Base-by-base conservation (phyloP, 305 asterid genomes). In the Fraxinus velutina region DNA sequence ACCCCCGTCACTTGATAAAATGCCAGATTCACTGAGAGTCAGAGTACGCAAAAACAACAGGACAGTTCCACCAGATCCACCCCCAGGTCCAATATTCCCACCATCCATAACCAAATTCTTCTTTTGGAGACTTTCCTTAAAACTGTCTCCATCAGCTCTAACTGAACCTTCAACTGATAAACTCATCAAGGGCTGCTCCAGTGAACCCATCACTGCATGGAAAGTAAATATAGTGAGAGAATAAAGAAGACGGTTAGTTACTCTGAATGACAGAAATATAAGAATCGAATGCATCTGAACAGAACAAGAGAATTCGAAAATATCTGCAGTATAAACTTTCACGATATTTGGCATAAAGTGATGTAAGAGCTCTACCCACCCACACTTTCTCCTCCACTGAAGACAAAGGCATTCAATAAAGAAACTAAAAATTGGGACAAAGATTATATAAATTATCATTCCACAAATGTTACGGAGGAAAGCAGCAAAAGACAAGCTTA, bases 61-160 rank as follows among this genome's bases (percentile, higher is more conserved):
- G 83, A 96, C 91, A 72, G 96, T 92, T 85, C 99, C 99, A 78
- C 99, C 99, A 81, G 99, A 96, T 82, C 99, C 99, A 86, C 99
- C 99, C 44, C 99, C 99, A 76, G 94, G 95, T 81, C 95, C 92
- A 77, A 86, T 29, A 80, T 39, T 75, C 24, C 64, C 66, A 81
- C 86, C 82, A 47, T 78, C 75, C 83, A 55, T 47, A 75, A 75
- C 83, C 78, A 81, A 36, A 73, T 76, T 87, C 76, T 84, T 86
- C 83, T 66, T 85, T 77, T 84, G 78, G 72, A 87, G 57, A 82
- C 75, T 84, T 75, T 88, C 88, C 55, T 29, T 78, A 83, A 80
- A 86, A 88, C 93, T 86, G 72, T 89, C 93, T 80, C 99, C 99
- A 75, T 94, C 97, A 84, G 98, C 93, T 85, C 83, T 89, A 78